phyloP scores from a whole-genome alignment of 2,329 filamentous ascomycete species.

The Knufia petricola region DNA sequence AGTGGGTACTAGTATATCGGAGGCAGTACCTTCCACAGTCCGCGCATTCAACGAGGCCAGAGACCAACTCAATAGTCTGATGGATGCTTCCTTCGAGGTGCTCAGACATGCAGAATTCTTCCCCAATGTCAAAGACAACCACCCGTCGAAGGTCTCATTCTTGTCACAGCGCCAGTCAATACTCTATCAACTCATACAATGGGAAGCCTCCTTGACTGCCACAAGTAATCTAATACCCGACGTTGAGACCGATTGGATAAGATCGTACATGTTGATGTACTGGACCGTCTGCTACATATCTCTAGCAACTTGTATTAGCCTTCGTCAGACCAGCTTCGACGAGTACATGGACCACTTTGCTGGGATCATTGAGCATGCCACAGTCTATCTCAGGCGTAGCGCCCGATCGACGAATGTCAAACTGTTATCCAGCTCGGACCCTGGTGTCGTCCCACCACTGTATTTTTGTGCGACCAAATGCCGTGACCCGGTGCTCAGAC shows the following conservation, averaged over 20 bases:
- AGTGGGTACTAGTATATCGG: not conserved
- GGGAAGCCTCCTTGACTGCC: conserved; percentile 11
- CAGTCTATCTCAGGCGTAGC: conserved; percentile 7
- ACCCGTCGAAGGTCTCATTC: conserved; percentile 5
- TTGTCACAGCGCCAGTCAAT: not conserved
- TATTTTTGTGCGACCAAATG: conserved; percentile 18
- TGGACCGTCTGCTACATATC: conserved; percentile 16
- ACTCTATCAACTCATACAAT: conserved; percentile 9
- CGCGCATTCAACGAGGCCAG: conserved; percentile 9
- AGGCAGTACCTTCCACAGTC: conserved; percentile 2
- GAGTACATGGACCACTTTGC: conserved; percentile 13
- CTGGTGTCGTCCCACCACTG: conserved; percentile 13
- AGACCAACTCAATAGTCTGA: conserved; percentile 10
- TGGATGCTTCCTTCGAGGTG: conserved; percentile 10
- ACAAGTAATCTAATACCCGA: conserved; percentile 1
- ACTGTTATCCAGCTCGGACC: conserved; percentile 8
- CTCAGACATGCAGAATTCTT: conserved; percentile 15
- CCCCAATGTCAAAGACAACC: conserved; percentile 3
- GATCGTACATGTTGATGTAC: conserved; percentile 17
- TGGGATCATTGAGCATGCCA: conserved; percentile 13
- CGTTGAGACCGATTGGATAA: conserved; percentile 6
- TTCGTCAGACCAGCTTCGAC: conserved; percentile 13
- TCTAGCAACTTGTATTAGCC: conserved; percentile 11
- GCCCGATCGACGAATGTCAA: not conserved
- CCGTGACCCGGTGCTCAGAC: conserved; percentile 14